phyloP scores from a whole-genome alignment of 2,329 filamentous ascomycete genomes.

The Cladophialophora exuberans region DNA sequence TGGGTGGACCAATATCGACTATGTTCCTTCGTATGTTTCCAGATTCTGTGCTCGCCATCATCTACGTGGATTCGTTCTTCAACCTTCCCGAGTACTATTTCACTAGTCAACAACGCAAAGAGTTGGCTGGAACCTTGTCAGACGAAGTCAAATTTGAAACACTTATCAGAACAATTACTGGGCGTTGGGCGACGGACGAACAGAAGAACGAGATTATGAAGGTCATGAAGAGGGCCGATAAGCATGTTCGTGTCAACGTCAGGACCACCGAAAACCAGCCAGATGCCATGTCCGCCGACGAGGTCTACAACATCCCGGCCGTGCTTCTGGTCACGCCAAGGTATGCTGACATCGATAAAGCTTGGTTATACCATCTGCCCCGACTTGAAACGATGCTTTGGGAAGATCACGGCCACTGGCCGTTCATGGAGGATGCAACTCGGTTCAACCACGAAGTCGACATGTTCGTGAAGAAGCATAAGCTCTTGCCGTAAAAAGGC shows the following conservation, averaged over 20 bases:
- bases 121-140: not conserved
- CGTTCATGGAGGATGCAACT: constrained; percentile 15
- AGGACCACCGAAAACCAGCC: constrained; percentile 11
- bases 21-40: constrained; percentile 15
- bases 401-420: constrained; percentile 15
- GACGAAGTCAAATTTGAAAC: constrained; percentile 2
- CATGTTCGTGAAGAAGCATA: not conserved
- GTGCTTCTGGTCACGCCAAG: not conserved
- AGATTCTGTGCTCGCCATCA: not conserved
- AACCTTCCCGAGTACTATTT: constrained; percentile 16
- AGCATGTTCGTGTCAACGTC: constrained; percentile 14
- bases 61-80: constrained; percentile 24
- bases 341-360: constrained; percentile 3
- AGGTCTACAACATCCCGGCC: constrained; percentile 13
- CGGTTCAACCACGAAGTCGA: constrained; percentile 14
- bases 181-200: not conserved
- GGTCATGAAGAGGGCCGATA: constrained; percentile 7
- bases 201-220: not conserved
- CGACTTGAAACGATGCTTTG: not conserved
- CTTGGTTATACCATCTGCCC: constrained; percentile 9
- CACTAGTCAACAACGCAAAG: not conserved
- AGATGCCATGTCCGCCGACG: not conserved
- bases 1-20: constrained; percentile 18
- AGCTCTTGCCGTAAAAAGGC: not conserved
- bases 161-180: not conserved